These are phyloP conservation scores for Cucumis hystrix DNA, from an alignment of 306 rosid genomes.

Conservation along the genomic window DNA sequence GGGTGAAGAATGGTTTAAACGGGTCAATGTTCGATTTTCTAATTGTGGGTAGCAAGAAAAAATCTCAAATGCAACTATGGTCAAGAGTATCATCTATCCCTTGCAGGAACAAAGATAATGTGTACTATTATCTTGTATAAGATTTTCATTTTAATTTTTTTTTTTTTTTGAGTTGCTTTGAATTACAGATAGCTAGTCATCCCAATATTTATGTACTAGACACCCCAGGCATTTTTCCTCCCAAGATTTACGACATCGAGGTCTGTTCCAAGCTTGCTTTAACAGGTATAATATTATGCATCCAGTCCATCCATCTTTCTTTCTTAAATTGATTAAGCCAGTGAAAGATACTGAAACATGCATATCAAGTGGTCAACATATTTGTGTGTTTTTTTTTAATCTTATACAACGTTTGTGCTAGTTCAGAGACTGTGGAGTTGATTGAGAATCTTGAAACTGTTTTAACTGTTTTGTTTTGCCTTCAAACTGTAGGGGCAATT, in stretches of 20 bases:
- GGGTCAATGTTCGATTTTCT: neutral
- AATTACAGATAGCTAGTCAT: slow-evolving; percentile 73
- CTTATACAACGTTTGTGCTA: neutral
- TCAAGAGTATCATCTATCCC: neutral
- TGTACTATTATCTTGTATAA: neutral
- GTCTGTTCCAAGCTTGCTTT: slow-evolving; percentile 55
- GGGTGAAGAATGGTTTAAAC: neutral
- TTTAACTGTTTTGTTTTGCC: neutral
- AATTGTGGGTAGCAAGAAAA: neutral
- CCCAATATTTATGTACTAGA: slow-evolving; percentile 82
- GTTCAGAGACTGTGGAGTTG: neutral
- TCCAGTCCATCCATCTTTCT: slow-evolving; percentile 6
- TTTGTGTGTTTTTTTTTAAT: neutral
- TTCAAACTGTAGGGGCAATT: slow-evolving; percentile 44
- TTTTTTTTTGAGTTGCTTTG: neutral
- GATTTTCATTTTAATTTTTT: no score
- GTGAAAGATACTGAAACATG: neutral
- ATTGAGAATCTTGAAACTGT: slow-evolving; percentile 1
- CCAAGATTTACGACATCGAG: slow-evolving; percentile 37
- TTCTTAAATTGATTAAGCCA: neutral
- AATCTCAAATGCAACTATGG: neutral
- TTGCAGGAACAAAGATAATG: neutral
- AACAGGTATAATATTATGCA: slow-evolving; percentile 40
- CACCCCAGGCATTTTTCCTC: slow-evolving; percentile 74
- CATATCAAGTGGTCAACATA: neutral